Evolutionary conservation across 2,329 filamentous ascomycete species (phyloP), one percentile per base, ranked within the genome.

Genomic region (Aspergillus carbonarius): DNA sequence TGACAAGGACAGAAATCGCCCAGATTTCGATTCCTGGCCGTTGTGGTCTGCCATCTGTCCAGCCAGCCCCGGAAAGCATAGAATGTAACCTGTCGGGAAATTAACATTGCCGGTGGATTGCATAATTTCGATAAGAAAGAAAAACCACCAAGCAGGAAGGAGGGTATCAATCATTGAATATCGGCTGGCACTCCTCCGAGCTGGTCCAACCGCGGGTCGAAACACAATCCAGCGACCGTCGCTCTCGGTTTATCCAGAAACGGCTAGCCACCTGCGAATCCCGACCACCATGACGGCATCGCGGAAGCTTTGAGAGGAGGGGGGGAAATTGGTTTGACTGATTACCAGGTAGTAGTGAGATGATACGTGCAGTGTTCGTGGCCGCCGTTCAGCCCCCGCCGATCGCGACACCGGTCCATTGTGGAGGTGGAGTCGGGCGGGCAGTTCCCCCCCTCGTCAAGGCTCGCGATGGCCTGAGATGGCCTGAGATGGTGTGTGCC

Each of bases 181-280:
- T 30, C 23, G 27, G 44, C 4, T 30, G 44, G 27, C 44, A 17
- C 44, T 17, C 44, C 15, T 30, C 44, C 25, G 44, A 32, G 25
- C 25, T 30, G 25, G 42, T 27, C 44, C 44, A 48, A 48, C 44
- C 44, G 27, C 44, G 44, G 44, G 44, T 30, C 12, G 44, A 17
- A 48, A 30, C 44, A 30, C 44, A 23, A 49, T 50, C 23, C 25
- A 39, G 37, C 23, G 34, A 53, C 44, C 23, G 42, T 39, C 13
- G 27, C 42, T 48, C 51, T 63, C 64, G 64, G 64, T 34, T 62
- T 66, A 23, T 58, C 63, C 60, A 63, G 27, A 65, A 61, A 18
- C 46, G 58, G 63, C 35, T 64, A 65, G 62, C 42, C 39, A 35
- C 34, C 17, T 48, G 42, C 52, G 39, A 30, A 54, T 32, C 30